These are phyloP conservation scores for Fragosphaeria purpurea DNA, from an alignment of 2,329 filamentous ascomycete species.

Conservation along the genomic window DNA sequence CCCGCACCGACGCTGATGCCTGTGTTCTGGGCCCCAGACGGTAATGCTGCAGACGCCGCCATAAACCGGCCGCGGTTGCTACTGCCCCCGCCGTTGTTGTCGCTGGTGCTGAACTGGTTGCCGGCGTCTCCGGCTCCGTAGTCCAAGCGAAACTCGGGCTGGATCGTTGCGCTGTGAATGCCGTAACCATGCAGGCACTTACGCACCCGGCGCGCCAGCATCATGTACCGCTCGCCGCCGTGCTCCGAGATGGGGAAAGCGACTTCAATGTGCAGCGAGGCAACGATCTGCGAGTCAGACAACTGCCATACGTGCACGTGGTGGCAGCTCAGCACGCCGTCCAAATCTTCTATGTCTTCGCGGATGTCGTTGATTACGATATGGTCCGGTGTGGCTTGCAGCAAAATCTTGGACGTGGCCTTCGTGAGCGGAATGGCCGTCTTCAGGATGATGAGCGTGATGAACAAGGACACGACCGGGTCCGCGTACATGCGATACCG, in stretches of 20 bases:
- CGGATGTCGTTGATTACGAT: slow-evolving; percentile 84
- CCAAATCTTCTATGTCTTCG: slow-evolving; percentile 77
- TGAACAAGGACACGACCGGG: slow-evolving; percentile 84
- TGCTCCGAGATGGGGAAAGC: slow-evolving; percentile 80
- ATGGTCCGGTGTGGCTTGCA: slow-evolving; percentile 87
- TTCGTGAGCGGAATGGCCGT: slow-evolving; percentile 71
- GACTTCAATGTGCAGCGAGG: slow-evolving; percentile 87
- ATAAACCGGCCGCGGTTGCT: neutral
- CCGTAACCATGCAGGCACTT: slow-evolving; percentile 90
- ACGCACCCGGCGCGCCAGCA: slow-evolving; percentile 69
- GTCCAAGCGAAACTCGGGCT: slow-evolving; percentile 72
- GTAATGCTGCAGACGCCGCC: too few relatives aligned
- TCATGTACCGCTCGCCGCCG: slow-evolving; percentile 77
- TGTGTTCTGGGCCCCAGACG: too few relatives aligned
- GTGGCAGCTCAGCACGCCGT: slow-evolving; percentile 82
- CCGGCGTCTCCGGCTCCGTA: slow-evolving; percentile 20
- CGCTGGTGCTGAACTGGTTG: slow-evolving; percentile 14
- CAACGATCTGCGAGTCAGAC: slow-evolving; percentile 87
- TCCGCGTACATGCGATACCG: slow-evolving; percentile 80
- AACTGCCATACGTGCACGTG: slow-evolving; percentile 98
- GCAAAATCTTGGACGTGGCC: slow-evolving; percentile 74
- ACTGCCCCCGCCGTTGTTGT: neutral
- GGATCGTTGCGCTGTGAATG: slow-evolving; percentile 94
- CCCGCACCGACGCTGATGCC: neutral
- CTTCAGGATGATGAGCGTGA: slow-evolving; percentile 68